Conservation (phyloP, 2,329 filamentous ascomycete species). For the Ophiognomonia clavigignenti-juglandacearum region DNA sequence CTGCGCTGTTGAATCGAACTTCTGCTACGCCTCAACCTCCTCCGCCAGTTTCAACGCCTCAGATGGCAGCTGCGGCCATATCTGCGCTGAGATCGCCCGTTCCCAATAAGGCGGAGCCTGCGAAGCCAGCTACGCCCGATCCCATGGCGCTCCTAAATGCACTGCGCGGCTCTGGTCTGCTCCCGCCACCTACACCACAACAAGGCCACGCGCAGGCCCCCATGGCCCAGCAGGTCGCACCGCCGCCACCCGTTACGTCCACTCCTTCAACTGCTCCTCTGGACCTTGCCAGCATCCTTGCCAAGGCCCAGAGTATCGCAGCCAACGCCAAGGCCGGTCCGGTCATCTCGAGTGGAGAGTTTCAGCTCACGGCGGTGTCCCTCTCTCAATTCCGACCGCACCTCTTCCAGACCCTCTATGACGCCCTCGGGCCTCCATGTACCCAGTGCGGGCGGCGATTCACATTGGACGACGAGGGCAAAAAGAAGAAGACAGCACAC, state of each 20-base stretch:
- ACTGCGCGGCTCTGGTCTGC: conserved; percentile 63
- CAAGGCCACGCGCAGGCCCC: conserved; percentile 34
- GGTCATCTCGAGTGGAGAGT: conserved; percentile 29
- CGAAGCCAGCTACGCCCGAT: conserved; percentile 32
- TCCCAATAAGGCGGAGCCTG: conserved; percentile 35
- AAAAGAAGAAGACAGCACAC: conserved; percentile 81
- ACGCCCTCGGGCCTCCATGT: conserved; percentile 79
- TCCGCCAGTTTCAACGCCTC: conserved; percentile 26
- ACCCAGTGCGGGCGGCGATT: conserved; percentile 90
- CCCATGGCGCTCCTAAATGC: conserved; percentile 62
- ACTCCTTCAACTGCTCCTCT: conserved; percentile 16
- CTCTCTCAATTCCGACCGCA: conserved; percentile 76
- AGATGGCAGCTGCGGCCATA: conserved; percentile 25
- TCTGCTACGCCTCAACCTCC: conserved; percentile 47
- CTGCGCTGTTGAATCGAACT: conserved; percentile 52
- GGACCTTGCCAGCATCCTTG: conserved; percentile 24
- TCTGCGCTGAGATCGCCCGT: conserved; percentile 47
- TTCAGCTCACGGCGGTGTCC: conserved; percentile 60
- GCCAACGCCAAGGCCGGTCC: conserved; percentile 15
- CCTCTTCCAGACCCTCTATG: conserved; percentile 70
- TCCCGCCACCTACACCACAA: conserved; percentile 40
- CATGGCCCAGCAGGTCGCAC: conserved; percentile 27
- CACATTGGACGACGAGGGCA: conserved; percentile 68
- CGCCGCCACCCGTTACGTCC: conserved; percentile 15
- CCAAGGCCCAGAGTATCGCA: conserved; percentile 18